Evolutionary conservation across 1,139 yeast genomes (phyloP).

Genomic region (Zygoascus sp.): DNA sequence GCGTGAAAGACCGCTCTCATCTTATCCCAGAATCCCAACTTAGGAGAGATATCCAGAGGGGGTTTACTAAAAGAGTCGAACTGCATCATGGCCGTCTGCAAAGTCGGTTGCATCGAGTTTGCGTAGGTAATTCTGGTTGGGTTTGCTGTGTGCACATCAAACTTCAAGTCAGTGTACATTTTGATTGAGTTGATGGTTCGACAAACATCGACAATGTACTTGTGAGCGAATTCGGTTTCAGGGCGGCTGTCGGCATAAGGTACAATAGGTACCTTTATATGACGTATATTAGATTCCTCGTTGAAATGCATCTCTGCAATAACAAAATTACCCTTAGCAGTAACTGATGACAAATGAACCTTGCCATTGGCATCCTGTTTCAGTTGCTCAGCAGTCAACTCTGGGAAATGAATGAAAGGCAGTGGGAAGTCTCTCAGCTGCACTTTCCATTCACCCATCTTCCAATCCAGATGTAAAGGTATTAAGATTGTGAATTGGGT

Average conservation of each 20-base stretch:
- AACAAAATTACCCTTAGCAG: constrained; percentile 49
- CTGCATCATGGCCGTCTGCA: constrained; percentile 74
- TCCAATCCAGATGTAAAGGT: constrained; percentile 54
- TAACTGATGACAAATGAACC: constrained; percentile 30
- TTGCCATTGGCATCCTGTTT: constrained; percentile 12
- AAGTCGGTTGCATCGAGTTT: constrained; percentile 74
- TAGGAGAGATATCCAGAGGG: constrained; percentile 76
- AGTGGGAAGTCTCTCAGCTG: constrained; percentile 67
- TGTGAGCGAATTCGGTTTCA: constrained; percentile 36
- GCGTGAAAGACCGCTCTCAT: constrained; percentile 60
- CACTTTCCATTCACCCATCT: constrained; percentile 49
- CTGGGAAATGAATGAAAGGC: constrained; percentile 46
- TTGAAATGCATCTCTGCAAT: constrained; percentile 50
- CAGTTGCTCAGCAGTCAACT: constrained; percentile 35
- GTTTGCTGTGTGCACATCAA: constrained; percentile 50
- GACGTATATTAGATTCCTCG: constrained; percentile 50
- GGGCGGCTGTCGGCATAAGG: constrained; percentile 36
- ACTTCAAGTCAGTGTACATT: constrained; percentile 56
- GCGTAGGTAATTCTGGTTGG: constrained; percentile 84
- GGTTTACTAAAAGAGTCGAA: constrained; percentile 83
- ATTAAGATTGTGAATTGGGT: constrained; percentile 63
- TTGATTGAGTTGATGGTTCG: constrained; percentile 78
- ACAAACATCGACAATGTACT: constrained; percentile 60
- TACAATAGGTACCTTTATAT: constrained; percentile 59
- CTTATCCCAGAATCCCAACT: constrained; percentile 78